Percentiles rank a stretch among this genome's conserved stretches.
phyloP scores from a whole-genome alignment of 257 asterid species.

The Salvia hispanica region DNA sequence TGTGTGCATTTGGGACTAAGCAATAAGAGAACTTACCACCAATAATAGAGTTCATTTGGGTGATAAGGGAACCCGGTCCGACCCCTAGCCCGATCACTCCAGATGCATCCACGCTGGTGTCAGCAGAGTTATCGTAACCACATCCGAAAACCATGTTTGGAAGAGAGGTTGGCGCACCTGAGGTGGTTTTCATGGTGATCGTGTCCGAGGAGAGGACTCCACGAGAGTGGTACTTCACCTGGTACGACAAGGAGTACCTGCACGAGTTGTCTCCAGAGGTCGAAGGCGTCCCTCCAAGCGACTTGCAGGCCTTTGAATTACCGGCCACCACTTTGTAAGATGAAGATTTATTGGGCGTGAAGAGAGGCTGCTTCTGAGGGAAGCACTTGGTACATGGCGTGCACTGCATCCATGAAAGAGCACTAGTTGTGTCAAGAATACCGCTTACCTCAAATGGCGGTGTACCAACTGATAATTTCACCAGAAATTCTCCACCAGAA shows the following conservation, averaged over 20 bases:
- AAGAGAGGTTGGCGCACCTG: slow-evolving; percentile 26
- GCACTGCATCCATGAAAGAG: slow-evolving; percentile 52
- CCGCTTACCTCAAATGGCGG: slow-evolving; percentile 44
- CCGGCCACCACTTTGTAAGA: slow-evolving; percentile 36
- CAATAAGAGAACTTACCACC: slow-evolving; percentile 58
- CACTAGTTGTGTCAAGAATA: slow-evolving; percentile 46
- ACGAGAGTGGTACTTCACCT: slow-evolving; percentile 23
- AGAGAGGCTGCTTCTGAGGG: slow-evolving; percentile 33
- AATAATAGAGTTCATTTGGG: slow-evolving; percentile 41
- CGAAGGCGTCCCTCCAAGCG: slow-evolving; percentile 32
- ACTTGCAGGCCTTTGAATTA: slow-evolving; percentile 34
- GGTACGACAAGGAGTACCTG: slow-evolving; percentile 24
- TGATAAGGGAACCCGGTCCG: slow-evolving; percentile 39
- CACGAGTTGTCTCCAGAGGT: slow-evolving; percentile 29
- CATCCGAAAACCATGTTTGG: slow-evolving; percentile 48
- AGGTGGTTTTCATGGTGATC: slow-evolving; percentile 38
- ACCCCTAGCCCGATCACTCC: slow-evolving; percentile 57
- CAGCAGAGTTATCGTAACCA: slow-evolving; percentile 35
- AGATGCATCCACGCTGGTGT: slow-evolving; percentile 22
- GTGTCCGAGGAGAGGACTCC: slow-evolving; percentile 40
- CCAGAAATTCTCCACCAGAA: slow-evolving; percentile 45
- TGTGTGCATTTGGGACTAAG: slow-evolving; percentile 32
- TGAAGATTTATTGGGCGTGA: slow-evolving; percentile 38
- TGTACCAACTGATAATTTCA: slow-evolving; percentile 51
- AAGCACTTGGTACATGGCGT: slow-evolving; percentile 43